Base-by-base conservation (phyloP, 805 yeast genomes). In the Zygotorulaspora sp. region DNA sequence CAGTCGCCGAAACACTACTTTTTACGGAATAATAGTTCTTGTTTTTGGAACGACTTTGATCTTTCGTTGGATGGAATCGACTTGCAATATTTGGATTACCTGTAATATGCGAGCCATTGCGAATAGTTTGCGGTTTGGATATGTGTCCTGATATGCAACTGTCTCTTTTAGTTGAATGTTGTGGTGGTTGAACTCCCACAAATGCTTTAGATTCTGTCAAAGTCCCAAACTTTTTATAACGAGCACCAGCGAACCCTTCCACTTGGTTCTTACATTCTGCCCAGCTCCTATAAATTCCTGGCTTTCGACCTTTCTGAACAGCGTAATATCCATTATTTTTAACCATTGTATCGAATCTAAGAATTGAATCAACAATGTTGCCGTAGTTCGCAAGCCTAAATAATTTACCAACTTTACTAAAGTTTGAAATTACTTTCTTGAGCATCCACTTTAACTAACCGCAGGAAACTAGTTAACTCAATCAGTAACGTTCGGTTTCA, bases 251-350 rank as follows among this genome's bases (percentile, higher is more conserved):
- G 47, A 57, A 80, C 0, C 89, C 86, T 5, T 51, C 47, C 0
- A 79, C 83, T 30, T 76, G 74, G 0, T 48, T 45, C 36, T 70
- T 63, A 40, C 81, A 77, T 4, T 70, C 75, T 1, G 56, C 53
- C 96, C 96, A 87, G 13, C 58, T 57, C 6, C 39, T 47, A 58
- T 63, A 86, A 1, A 86, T 66, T 0, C 95, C 95, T 1, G 62
- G 51, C 2, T 43, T 39, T 12, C 77, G 62, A 1, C 87, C 86
- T 4, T 58, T 62, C 19, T 61, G 66, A 1, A 79, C 83, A 0
- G 82, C 84, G 47, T 78, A 79, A 45, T 47, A 72, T 5, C 55
- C 40, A 3, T 44, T 43, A 35, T 53, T 53, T 4, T 47, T 48
- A 34, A 50, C 53, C 50, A 45, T 43, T 12, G n/a, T 26, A n/a